These are phyloP conservation scores for Mortierella sp. DNA, from an alignment of 371 early-diverging fungal species.

Conservation along the genomic window DNA sequence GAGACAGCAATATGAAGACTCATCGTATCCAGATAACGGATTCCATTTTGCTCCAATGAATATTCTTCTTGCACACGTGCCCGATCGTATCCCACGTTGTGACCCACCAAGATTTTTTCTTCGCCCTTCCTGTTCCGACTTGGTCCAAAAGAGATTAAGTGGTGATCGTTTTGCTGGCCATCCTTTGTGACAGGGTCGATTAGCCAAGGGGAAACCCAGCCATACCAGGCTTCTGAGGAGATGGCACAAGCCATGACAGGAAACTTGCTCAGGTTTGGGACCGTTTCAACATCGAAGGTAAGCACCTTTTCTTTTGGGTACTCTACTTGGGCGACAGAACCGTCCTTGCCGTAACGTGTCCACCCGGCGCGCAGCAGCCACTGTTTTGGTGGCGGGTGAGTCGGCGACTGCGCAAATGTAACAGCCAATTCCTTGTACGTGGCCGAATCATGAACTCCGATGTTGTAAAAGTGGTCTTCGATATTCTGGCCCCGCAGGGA, in stretches of 20 bases:
- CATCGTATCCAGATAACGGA: slow-evolving; percentile 93
- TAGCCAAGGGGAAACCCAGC: slow-evolving; percentile 90
- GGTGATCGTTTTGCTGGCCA: slow-evolving; percentile 37
- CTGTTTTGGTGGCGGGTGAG: slow-evolving; percentile 67
- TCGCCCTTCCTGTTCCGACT: slow-evolving; percentile 50
- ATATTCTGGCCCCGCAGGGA: slow-evolving; percentile 70
- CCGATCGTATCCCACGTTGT: slow-evolving; percentile 94
- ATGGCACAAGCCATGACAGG: slow-evolving; percentile 90
- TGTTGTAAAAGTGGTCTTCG: slow-evolving; percentile 84
- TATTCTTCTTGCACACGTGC: slow-evolving; percentile 93
- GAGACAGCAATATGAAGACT: slow-evolving; percentile 92
- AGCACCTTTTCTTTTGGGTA: slow-evolving; percentile 75
- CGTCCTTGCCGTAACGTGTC: slow-evolving; percentile 80
- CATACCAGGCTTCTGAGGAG: slow-evolving; percentile 86
- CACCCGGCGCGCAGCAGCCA: slow-evolving; percentile 84
- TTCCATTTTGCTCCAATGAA: slow-evolving; percentile 60
- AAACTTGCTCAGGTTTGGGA: slow-evolving; percentile 74
- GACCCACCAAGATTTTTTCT: slow-evolving; percentile 85
- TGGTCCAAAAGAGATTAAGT: slow-evolving; percentile 32
- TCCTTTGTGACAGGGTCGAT: slow-evolving; percentile 26
- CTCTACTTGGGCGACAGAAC: slow-evolving; percentile 59
- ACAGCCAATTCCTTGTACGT: slow-evolving; percentile 22
- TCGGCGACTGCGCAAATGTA: slow-evolving; percentile 30
- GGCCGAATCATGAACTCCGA: slow-evolving; percentile 77
- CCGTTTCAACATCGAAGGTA: slow-evolving; percentile 93